Conservation (phyloP, 169 alveolate genomes). For the Gregarina niphandrodes region DNA sequence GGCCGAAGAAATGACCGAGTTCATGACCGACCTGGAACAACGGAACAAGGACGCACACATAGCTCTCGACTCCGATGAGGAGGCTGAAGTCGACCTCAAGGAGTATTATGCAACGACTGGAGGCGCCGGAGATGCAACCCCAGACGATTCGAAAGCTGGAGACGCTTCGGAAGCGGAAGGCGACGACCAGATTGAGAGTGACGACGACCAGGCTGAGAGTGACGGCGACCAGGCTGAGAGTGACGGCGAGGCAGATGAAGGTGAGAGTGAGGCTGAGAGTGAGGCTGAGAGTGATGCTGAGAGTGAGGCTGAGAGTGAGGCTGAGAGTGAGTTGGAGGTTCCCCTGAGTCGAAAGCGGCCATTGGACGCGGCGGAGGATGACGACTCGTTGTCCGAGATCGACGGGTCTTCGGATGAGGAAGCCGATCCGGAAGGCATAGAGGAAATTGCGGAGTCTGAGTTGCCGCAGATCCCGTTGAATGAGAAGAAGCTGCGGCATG, state of each 20-base stretch:
- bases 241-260: neutral
- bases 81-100: conserved; percentile 5
- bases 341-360: neutral
- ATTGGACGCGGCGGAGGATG: neutral
- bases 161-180: neutral
- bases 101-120: conserved; percentile 2
- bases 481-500: conserved; percentile 11
- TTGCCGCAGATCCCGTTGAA: conserved; percentile 12
- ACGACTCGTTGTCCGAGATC: neutral
- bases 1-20: no score
- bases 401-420: neutral
- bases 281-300: conserved; percentile 8
- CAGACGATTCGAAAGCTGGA: neutral
- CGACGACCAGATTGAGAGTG: neutral
- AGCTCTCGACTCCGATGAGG: no score
- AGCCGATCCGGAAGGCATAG: no score
- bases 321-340: neutral
- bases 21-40: no score
- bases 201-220: neutral
- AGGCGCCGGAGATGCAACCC: neutral
- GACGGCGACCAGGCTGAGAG: conserved; percentile 3
- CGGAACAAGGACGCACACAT: neutral
- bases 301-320: conserved; percentile 2
- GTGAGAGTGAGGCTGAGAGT: neutral
- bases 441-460: no score